phyloP scores from a whole-genome alignment of 768 basidiomycete species.

The Panaeolus cyanescens region DNA sequence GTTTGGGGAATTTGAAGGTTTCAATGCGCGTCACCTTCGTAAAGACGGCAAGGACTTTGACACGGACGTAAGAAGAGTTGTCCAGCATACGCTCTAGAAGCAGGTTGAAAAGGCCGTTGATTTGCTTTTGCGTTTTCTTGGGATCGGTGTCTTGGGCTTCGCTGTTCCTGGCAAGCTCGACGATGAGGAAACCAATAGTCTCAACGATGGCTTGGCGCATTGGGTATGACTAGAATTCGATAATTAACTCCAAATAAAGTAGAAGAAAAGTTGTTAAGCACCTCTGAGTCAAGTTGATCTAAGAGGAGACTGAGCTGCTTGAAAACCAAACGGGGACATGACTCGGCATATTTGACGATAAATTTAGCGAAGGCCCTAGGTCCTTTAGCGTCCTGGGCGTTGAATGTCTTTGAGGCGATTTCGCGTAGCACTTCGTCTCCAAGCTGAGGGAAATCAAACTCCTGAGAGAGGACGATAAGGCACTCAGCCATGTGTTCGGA shows the following conservation, averaged over 20 bases:
- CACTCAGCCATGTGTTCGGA: constrained; percentile 94
- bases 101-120: constrained; percentile 78
- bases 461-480: constrained; percentile 73
- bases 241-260: neutral
- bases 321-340: constrained; percentile 75
- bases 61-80: constrained; percentile 86
- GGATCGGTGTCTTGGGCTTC: constrained; percentile 47
- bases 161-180: constrained; percentile 72
- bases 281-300: constrained; percentile 91
- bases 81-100: constrained; percentile 90
- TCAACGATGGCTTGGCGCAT: constrained; percentile 96
- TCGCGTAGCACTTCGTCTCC: constrained; percentile 92
- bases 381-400: constrained; percentile 81
- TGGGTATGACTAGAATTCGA: constrained; percentile 73
- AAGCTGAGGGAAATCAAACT: constrained; percentile 87
- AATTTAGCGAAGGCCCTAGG: constrained; percentile 86
- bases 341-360: constrained; percentile 77
- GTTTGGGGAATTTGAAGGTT: constrained; percentile 78
- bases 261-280: constrained; percentile 27
- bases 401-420: constrained; percentile 78
- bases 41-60: constrained; percentile 81
- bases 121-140: constrained; percentile 65
- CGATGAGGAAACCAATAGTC: constrained; percentile 82
- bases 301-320: constrained; percentile 90
- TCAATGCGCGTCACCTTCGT: constrained; percentile 74